Base-by-base conservation (phyloP, 495 filamentous ascomycete genomes). In the Xylaria bambusicola region DNA sequence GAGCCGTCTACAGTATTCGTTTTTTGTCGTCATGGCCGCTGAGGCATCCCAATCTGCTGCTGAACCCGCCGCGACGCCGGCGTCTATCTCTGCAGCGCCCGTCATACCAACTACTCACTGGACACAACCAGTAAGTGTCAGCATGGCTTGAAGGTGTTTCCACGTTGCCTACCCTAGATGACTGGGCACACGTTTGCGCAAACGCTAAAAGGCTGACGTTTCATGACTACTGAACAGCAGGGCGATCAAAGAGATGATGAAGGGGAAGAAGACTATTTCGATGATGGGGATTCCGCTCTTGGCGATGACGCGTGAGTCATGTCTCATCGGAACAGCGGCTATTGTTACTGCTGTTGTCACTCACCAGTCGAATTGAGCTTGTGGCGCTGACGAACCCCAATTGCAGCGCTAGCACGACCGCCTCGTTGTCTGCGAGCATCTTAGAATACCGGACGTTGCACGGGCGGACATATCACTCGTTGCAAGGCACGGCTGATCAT, bases 371-470 rank as follows among this genome's bases (percentile, higher is more conserved):
- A 31, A 13, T 21, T 17, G 31, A 56, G 18, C n/a, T 13, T 21
- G 18, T 46, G n/a, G 7, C 8, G 27, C 26, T 41, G 49, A 60
- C 60, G 60, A 20, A 60, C 51, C 13, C 44, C 31, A n/a, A 23
- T 42, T 18, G 10, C 20, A 70, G 65, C 35, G 62, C 51, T 23
- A 69, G 62, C 17, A 71, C 66, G 18, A 81, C 79, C 6, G 70
- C 73, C 6, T 80, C 78, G 13, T 70, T 83, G 23, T 72, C 73
- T 8, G 72, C 74, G 2, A 77, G 71, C 56, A 77, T 83, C 15
- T 35, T 75, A 6, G 68, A 80, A 35, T 82, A 80, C 64, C 71
- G 75, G 15, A 73, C 61, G 24, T 52, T 78, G 24, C 68, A 76
- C 38, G 75, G 75, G 13, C 70, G 76, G 7, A 74, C 69, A 3